Evolutionary conservation across 768 basidiomycete species (phyloP), one percentile per base, ranked within the genome.

Genomic region (Rhizopogon salebrosus): DNA sequence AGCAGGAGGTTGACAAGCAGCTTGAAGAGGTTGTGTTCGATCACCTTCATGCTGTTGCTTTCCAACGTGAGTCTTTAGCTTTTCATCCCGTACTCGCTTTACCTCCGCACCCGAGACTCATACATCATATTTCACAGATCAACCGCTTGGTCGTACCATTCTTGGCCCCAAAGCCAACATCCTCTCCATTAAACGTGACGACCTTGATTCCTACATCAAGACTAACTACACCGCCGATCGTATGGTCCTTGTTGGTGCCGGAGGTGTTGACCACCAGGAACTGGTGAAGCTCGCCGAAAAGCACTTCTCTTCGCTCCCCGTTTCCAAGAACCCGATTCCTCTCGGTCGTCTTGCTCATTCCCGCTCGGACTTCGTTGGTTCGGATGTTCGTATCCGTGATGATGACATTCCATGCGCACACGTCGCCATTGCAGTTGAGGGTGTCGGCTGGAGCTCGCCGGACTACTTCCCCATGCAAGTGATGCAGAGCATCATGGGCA

Each of bases 381-480:
- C 94, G 16, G 97, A 99, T 69, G 95, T 98, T 55, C 89, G 95
- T 62, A 74, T 98, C 56, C 88, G 95, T 43, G 92, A 99, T 68
- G 97, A 98, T 74, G 85, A 87, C 52, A 75, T 89, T 66, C 80
- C 85, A 23, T 93, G 92, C 6, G 88, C 89, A 54, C 89, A 98
- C 77, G 80, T 99, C 64, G 95, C 95, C 57, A 88, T 99, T 63
- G 92, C 97, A 27, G 94, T 98, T 41, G 95, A 98, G 70, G 97
- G 97, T 69, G 95, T 95, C 52, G 85, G 92, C 71, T 98, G 95
- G 95, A 91, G 87, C 62, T 93, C 89, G 9, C 94, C 95, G 26
- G 97, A 99, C 73, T 98, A 98, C 79, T 98, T 92, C 85, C 92
- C 95, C 56, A 95, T 99, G 95, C 85, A 98, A 75, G 94, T 92